phyloP scores from a whole-genome alignment of 371 early-diverging fungal species.

The Lichtheimia corymbifera region DNA sequence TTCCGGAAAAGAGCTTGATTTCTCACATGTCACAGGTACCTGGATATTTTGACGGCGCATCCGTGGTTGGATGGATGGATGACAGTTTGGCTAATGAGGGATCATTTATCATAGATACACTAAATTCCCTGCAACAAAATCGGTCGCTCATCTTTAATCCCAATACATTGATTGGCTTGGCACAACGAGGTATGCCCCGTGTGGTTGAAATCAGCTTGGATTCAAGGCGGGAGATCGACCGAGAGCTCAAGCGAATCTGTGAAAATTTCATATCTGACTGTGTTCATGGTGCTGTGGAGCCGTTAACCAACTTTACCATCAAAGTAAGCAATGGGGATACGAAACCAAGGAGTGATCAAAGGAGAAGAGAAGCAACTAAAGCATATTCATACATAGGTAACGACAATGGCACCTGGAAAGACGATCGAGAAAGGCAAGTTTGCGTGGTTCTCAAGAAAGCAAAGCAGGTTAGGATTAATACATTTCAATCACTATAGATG shows the following conservation, averaged over 20 bases:
- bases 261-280: slow-evolving; percentile 76
- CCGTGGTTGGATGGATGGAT: too few relatives aligned
- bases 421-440: neutral
- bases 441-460: slow-evolving; percentile 18
- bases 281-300: slow-evolving; percentile 64
- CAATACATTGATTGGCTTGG: slow-evolving; percentile 52
- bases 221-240: slow-evolving; percentile 66
- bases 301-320: slow-evolving; percentile 67
- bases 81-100: too few relatives aligned
- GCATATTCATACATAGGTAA: neutral
- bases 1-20: slow-evolving; percentile 69
- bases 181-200: slow-evolving; percentile 61
- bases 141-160: slow-evolving; percentile 42
- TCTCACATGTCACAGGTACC: slow-evolving; percentile 56
- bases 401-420: neutral
- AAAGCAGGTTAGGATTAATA: too few relatives aligned
- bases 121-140: slow-evolving; percentile 47
- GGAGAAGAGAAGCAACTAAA: neutral
- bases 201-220: slow-evolving; percentile 61
- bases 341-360: neutral
- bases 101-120: slow-evolving; percentile 26
- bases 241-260: slow-evolving; percentile 70
- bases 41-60: neutral
- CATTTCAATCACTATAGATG: neutral
- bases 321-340: slow-evolving; percentile 48